Evolutionary conservation across 129 eudicot genomes (phyloP), one percentile per base, ranked within the genome.

Genomic region (Centella asiatica): DNA sequence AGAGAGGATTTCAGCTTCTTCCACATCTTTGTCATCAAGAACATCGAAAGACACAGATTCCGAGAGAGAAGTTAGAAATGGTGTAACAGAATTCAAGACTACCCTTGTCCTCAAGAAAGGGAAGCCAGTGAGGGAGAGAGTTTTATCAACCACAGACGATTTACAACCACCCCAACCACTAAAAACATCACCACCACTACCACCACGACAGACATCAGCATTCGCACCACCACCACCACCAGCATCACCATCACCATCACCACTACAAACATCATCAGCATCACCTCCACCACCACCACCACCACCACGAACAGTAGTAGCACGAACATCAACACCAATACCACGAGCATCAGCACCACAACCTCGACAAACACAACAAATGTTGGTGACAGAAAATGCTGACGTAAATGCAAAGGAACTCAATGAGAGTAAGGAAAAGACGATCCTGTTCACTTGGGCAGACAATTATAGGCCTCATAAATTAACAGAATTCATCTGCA

Each of bases 101-200:
- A 48, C 44, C 53, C 31, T 24, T 47, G 6, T 49, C 51, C 47
- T 55, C 27, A 39, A 50, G 14, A 55, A 55, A 3, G 76, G 69
- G 92, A 79, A 83, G 95, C 81, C 95, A 75, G 74, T 87, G 88
- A 75, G 93, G 93, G 95, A 87, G 93, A 87, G 88, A 87, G 78
- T 62, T 63, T 75, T 77, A 65, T 23, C 24, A 18, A 28, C 7
- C n/a, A 2, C 5, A 44, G 12, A 33, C 33, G 76, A 52, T 24
- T 34, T 65, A 62, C 39, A 81, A 56, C 31, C 57, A 57, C 69
- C 49, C 34, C 55, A 29, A 40, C 28, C 44, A 23, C 12, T 40
- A n/a, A 37, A 42, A 17, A 27, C 74, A 52, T 63, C 78, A 68
- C 72, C 53, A 33, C 51, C 69, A 11, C 67, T 72, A 29, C 59